Conservation (phyloP, 768 basidiomycete species). For the Russula sp. region DNA sequence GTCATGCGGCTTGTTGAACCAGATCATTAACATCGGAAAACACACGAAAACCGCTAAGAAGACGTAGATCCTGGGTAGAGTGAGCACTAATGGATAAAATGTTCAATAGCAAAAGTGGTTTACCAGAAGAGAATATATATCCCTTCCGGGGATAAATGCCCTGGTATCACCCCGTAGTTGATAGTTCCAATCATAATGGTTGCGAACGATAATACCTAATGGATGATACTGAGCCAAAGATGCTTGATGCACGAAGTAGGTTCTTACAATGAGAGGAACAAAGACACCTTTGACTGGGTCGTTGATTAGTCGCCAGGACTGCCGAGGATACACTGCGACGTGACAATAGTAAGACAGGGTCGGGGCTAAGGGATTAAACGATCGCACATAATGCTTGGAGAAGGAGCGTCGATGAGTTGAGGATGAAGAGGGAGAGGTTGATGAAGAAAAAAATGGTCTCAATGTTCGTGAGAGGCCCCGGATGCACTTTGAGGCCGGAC, state of each 20-base stretch:
- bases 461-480: conserved; percentile 31
- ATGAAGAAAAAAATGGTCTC: conserved; percentile 44
- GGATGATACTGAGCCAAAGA: neutral
- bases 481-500: conserved; percentile 36
- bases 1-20: conserved; percentile 45
- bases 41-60: conserved; percentile 34
- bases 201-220: conserved; percentile 44
- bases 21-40: conserved; percentile 46
- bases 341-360: neutral
- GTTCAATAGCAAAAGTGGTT: neutral
- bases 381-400: conserved; percentile 39
- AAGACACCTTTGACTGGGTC: conserved; percentile 44
- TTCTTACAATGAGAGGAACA: conserved; percentile 34
- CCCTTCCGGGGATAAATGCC: conserved; percentile 32
- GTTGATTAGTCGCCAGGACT: conserved; percentile 38
- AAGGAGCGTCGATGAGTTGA: conserved; percentile 39
- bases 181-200: conserved; percentile 45
- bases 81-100: neutral
- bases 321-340: conserved; percentile 38
- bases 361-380: neutral
- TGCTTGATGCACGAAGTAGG: neutral
- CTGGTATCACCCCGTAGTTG: conserved; percentile 39
- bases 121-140: conserved; percentile 44
- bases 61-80: conserved; percentile 37
- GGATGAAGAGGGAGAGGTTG: conserved; percentile 39